Evolutionary conservation across 1,284 basidiomycete species (phyloP), one percentile per base, ranked within the genome.

Genomic region (Trichosporon coremiiforme): DNA sequence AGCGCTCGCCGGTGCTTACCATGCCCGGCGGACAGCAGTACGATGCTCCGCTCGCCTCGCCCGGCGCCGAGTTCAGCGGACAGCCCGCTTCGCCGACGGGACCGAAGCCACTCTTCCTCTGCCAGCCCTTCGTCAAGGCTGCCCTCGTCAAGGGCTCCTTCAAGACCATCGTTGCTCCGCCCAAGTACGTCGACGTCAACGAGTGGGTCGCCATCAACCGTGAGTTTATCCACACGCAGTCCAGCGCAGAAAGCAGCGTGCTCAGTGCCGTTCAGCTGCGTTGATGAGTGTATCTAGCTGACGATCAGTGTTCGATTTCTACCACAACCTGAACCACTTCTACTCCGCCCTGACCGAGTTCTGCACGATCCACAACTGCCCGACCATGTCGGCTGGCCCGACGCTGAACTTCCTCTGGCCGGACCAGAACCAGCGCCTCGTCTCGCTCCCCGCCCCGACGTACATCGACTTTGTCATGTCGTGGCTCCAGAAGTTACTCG

Each of bases 401-500:
- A 88, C 89, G 93, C 87, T 98, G 79, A 96, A 92, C 84, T 99
- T 98, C 85, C 95, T 95, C 4, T 99, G 96, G 96, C 92, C 97
- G 77, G 97, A 98, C 84, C 90, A 93, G 78, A 93, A 93, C 83
- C 91, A 95, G 68, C 95, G 95, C 81, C 92, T 91, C 75, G 93
- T 98, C 53, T 90, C 96, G 75, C 87, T 99, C 0, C 91, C 96
- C 15, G 96, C 96, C 3, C 93, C 96, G 6, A 96, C 94, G 31
- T 98, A 99, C 84, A 95, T 98, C 74, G 96, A 99, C 85, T 99
- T 96, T 82, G 95, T 98, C 74, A 95, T 98, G 92, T 95, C 94
- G 12, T 98, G 95, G 95, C 89, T 97, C 5, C 94, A 98, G 79
- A 95, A 95, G 78, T 86, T 97, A 33, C 87, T 98, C 45, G 91